Evolutionary conservation across 2,329 filamentous ascomycete species (phyloP).

Genomic region (Fusarium humuli): DNA sequence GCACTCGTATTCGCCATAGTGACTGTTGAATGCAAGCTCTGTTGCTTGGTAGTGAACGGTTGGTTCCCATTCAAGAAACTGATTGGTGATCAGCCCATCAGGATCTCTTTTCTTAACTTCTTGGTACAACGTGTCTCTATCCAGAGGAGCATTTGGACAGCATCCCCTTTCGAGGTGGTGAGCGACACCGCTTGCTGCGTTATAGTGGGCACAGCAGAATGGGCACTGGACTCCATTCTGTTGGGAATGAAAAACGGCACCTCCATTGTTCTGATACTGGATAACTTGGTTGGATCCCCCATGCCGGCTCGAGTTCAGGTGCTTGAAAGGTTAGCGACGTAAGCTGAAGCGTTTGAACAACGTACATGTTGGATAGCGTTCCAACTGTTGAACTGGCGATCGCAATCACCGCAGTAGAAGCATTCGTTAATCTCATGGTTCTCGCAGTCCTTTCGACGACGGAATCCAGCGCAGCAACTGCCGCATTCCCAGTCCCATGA

Average conservation of each 20-base stretch:
- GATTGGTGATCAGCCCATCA: slow-evolving; percentile 62
- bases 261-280: not conserved
- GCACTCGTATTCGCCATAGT: slow-evolving; percentile 45
- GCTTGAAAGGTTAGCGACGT: slow-evolving; percentile 3
- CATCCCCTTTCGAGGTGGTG: slow-evolving; percentile 68
- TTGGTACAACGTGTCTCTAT: slow-evolving; percentile 61
- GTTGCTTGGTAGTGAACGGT: slow-evolving; percentile 54
- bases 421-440: slow-evolving; percentile 48
- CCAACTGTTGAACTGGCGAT: not conserved
- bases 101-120: slow-evolving; percentile 61
- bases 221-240: slow-evolving; percentile 57
- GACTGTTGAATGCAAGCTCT: slow-evolving; percentile 55
- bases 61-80: slow-evolving; percentile 60
- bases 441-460: slow-evolving; percentile 1
- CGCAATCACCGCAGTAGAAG: slow-evolving; percentile 46
- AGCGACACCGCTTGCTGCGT: slow-evolving; percentile 64
- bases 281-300: not conserved
- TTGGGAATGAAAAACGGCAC: not conserved
- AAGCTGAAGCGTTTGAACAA: not conserved
- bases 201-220: slow-evolving; percentile 62
- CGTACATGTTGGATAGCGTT: slow-evolving; percentile 6
- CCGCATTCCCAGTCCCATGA: slow-evolving; percentile 43
- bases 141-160: slow-evolving; percentile 61
- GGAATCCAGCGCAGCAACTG: slow-evolving; percentile 38
- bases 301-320: not conserved